These are phyloP conservation scores for Leucocoprinus sp. DNA, from an alignment of 768 basidiomycete genomes.

Conservation along the genomic window DNA sequence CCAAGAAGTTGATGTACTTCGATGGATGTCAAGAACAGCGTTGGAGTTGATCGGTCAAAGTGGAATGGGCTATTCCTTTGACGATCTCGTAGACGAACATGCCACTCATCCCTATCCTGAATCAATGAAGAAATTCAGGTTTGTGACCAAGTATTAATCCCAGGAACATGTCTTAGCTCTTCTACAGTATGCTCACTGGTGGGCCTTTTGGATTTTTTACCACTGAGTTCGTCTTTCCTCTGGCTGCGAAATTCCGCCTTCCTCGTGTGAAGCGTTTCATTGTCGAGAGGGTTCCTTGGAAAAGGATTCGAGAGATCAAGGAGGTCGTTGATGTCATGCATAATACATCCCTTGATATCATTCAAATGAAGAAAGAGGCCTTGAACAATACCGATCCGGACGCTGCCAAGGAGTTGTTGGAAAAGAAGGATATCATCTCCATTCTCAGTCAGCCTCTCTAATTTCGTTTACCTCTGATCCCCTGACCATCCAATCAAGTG, in stretches of 20 bases:
- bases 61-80: slow-evolving; percentile 25
- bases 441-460: slow-evolving; percentile 29
- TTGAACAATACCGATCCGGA: slow-evolving; percentile 26
- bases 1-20: slow-evolving; percentile 12
- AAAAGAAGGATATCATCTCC: slow-evolving; percentile 40
- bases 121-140: slow-evolving; percentile 26
- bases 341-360: slow-evolving; percentile 27
- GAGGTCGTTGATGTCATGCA: slow-evolving; percentile 28
- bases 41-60: slow-evolving; percentile 25
- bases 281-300: slow-evolving; percentile 24
- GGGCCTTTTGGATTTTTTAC: slow-evolving; percentile 6
- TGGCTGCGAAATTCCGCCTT: not conserved
- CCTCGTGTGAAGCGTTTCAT: slow-evolving; percentile 19
- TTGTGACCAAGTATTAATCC: slow-evolving; percentile 6
- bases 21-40: slow-evolving; percentile 23
- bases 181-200: slow-evolving; percentile 1
- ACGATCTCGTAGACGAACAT: slow-evolving; percentile 21
- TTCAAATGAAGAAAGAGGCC: slow-evolving; percentile 27
- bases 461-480: not conserved
- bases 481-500: slow-evolving; percentile 18
- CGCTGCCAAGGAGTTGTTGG: slow-evolving; percentile 23
- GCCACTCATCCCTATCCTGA: slow-evolving; percentile 22
- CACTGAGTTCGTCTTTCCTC: slow-evolving; percentile 7
- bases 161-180: not conserved
- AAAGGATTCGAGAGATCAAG: slow-evolving; percentile 21